Conservation (phyloP, 1,284 basidiomycete species). For the Cutaneotrichosporon arboriforme region DNA sequence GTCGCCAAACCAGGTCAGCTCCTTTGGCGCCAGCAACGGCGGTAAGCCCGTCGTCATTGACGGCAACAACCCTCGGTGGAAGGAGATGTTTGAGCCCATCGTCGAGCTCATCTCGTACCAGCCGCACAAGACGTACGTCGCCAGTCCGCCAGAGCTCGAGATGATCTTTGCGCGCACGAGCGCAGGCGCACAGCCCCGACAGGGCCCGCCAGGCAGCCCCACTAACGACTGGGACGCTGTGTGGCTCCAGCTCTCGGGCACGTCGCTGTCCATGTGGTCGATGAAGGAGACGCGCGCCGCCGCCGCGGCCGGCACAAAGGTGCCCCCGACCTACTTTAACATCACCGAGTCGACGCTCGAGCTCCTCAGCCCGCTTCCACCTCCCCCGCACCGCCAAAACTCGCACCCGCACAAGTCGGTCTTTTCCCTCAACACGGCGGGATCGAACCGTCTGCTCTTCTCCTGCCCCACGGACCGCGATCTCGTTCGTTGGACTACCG, state of each 20-base stretch:
- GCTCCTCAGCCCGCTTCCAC: slow-evolving; percentile 52
- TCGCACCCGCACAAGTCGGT: slow-evolving; percentile 61
- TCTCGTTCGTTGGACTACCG: slow-evolving; percentile 83
- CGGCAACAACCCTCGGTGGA: slow-evolving; percentile 14
- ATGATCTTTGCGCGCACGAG: slow-evolving; percentile 48
- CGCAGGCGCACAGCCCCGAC: slow-evolving; percentile 52
- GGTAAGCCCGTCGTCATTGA: not conserved
- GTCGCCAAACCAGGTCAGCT: not conserved
- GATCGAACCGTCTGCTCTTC: slow-evolving; percentile 83
- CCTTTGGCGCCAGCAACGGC: not conserved
- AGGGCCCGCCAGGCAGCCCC: slow-evolving; percentile 69
- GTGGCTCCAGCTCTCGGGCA: slow-evolving; percentile 89
- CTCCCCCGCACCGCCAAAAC: slow-evolving; percentile 50
- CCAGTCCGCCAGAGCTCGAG: slow-evolving; percentile 47
- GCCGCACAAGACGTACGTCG: slow-evolving; percentile 48
- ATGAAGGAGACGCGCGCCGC: slow-evolving; percentile 49
- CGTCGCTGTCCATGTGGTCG: slow-evolving; percentile 63
- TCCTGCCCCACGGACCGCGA: slow-evolving; percentile 68
- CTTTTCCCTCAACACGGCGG: slow-evolving; percentile 89
- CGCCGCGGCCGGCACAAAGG: slow-evolving; percentile 43
- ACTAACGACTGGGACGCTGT: slow-evolving; percentile 86
- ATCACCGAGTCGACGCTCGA: slow-evolving; percentile 51
- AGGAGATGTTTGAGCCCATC: slow-evolving; percentile 35
- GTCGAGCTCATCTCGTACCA: slow-evolving; percentile 45
- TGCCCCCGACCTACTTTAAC: slow-evolving; percentile 46